A percentile compares a stretch with the other conserved stretches of the same genome.
These are phyloP conservation scores for Pichia sp. DNA, from an alignment of 1,139 yeast species.

Conservation along the genomic window DNA sequence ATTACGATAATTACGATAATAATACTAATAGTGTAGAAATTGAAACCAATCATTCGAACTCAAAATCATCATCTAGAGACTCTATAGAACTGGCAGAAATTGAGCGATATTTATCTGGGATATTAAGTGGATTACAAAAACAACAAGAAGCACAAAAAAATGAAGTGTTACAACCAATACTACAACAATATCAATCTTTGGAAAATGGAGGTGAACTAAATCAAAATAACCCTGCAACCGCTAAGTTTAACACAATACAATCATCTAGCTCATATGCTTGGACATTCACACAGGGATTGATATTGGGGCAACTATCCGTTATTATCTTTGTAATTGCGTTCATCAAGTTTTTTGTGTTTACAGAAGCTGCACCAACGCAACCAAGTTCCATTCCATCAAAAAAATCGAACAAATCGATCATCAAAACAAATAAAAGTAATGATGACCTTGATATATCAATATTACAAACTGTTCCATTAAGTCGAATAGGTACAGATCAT, in stretches of 20 bases:
- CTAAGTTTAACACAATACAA: conserved; percentile 5
- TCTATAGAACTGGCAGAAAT: conserved; percentile 1
- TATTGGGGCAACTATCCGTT: conserved; percentile 80
- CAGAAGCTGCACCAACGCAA: conserved; percentile 46
- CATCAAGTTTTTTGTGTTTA: conserved; percentile 82
- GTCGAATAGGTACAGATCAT: conserved; percentile 1
- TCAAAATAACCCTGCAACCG: conserved; percentile 6
- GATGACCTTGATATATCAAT: conserved; percentile 12
- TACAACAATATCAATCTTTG: conserved; percentile 11
- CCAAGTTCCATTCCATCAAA: conserved; percentile 17
- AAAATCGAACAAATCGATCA: conserved; percentile 23
- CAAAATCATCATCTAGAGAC: neutral
- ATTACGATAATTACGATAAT: neutral
- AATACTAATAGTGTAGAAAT: neutral
- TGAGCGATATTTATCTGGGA: conserved; percentile 9
- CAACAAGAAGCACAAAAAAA: conserved; percentile 14
- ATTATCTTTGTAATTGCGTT: conserved; percentile 66
- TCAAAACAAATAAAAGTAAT: conserved; percentile 19
- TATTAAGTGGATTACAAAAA: conserved; percentile 13
- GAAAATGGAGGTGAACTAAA: neutral
- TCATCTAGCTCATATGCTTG: conserved; percentile 31
- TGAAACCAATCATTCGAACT: neutral
- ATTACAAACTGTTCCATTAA: conserved; percentile 3
- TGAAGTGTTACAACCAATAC: conserved; percentile 13
- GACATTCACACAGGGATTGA: conserved; percentile 73